Conservation (phyloP, 1,139 yeast genomes). For the Eremothecium sinecaudum region DNA sequence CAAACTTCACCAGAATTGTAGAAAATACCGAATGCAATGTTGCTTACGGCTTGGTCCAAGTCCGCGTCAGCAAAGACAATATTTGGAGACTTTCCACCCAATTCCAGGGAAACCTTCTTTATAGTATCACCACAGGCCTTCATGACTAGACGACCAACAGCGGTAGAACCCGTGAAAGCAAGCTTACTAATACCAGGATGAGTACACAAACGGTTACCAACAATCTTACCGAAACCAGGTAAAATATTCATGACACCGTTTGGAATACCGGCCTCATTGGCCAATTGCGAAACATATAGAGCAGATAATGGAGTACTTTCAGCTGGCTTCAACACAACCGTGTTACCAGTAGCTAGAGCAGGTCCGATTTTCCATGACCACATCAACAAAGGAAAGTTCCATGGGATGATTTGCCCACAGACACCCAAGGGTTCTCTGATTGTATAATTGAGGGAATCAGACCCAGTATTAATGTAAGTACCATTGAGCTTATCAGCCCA, state of each 20-base stretch:
- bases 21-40: constrained; percentile 41
- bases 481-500: constrained; percentile 66
- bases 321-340: constrained; percentile 51
- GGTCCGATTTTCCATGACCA: constrained; percentile 57
- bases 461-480: constrained; percentile 46
- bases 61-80: constrained; percentile 51
- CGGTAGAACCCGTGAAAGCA: constrained; percentile 70
- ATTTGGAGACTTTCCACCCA: constrained; percentile 91
- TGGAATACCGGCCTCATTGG: constrained; percentile 68
- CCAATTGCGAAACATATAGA: constrained; percentile 40
- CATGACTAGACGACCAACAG: constrained; percentile 49
- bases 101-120: constrained; percentile 62
- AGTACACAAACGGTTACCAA: constrained; percentile 49
- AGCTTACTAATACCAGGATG: constrained; percentile 61
- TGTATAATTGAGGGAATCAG: constrained; percentile 42
- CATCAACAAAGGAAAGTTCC: constrained; percentile 59
- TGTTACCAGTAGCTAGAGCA: constrained; percentile 52
- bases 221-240: constrained; percentile 57
- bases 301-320: constrained; percentile 57
- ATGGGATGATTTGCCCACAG: constrained; percentile 56
- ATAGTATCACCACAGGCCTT: constrained; percentile 43
- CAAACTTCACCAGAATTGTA: constrained; percentile 66
- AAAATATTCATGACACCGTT: constrained; percentile 69
- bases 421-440: constrained; percentile 49
- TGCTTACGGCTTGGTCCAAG: constrained; percentile 41